Conservation (phyloP, 768 basidiomycete species). For the Lactarius akahatsu region DNA sequence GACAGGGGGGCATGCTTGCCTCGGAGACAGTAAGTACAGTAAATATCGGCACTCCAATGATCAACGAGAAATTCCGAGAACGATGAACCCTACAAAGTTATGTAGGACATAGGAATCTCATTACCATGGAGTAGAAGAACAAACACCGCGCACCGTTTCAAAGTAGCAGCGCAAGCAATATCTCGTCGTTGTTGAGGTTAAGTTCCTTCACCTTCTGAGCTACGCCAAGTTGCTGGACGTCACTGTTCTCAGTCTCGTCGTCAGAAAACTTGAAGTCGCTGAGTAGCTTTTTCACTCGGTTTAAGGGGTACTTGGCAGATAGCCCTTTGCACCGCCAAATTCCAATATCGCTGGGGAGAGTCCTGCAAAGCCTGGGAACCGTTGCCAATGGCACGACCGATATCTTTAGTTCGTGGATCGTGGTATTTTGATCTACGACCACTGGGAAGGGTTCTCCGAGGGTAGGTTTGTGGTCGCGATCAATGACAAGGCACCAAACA, state of each 20-base stretch:
- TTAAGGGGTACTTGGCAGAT: background rate
- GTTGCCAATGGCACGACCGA: too few relatives aligned
- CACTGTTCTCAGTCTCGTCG: background rate
- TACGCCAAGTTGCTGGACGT: conserved; percentile 14
- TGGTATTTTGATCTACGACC: too few relatives aligned
- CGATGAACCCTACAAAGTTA: background rate
- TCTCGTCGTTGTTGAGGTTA: background rate
- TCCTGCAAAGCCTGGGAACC: too few relatives aligned
- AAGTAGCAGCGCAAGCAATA: background rate
- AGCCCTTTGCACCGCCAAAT: background rate
- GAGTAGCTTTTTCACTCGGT: background rate
- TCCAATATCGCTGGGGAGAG: background rate
- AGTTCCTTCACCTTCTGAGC: background rate
- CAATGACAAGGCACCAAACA: background rate
- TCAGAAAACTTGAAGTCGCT: background rate
- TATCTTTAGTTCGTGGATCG: background rate
- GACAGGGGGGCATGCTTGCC: background rate
- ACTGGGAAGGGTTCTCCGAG: background rate
- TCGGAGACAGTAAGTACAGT: background rate
- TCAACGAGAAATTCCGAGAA: background rate
- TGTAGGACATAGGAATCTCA: background rate
- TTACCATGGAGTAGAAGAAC: background rate
- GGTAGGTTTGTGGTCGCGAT: background rate
- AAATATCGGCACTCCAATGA: background rate
- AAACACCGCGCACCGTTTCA: background rate